phyloP scores from a whole-genome alignment of 805 yeast species.

The Kazachstania psychrophila region DNA sequence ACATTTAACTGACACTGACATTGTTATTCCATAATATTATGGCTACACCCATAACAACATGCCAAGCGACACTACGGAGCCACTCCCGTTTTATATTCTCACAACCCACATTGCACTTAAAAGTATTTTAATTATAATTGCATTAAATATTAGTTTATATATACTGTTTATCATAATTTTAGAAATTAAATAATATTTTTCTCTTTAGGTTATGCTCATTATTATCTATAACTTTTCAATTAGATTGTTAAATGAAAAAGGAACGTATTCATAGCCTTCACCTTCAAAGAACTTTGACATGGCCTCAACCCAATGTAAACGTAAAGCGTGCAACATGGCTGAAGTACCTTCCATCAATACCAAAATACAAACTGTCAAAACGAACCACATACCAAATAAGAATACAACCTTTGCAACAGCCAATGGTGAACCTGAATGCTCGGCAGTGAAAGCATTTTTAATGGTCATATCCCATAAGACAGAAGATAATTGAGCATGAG shows the following conservation, averaged over 20 bases:
- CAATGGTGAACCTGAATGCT: slow-evolving; percentile 38
- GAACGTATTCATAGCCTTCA: slow-evolving; percentile 84
- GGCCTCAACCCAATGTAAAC: slow-evolving; percentile 98
- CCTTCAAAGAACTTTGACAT: slow-evolving; percentile 98
- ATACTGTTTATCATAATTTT: too few relatives aligned
- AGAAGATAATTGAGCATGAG: slow-evolving; percentile 92
- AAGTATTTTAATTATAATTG: too few relatives aligned
- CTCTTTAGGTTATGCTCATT: too few relatives aligned
- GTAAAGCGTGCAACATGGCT: slow-evolving; percentile 96
- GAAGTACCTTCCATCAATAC: slow-evolving; percentile 98
- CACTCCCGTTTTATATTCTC: not conserved
- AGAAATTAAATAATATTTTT: too few relatives aligned
- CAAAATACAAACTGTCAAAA: slow-evolving; percentile 78
- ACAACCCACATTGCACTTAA: too few relatives aligned
- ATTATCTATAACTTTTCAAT: too few relatives aligned
- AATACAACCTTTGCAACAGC: slow-evolving; percentile 71
- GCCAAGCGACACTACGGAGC: too few relatives aligned
- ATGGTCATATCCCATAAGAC: slow-evolving; percentile 96
- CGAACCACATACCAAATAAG: slow-evolving; percentile 92
- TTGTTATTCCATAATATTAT: not conserved
- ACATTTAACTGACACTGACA: slow-evolving; percentile 21
- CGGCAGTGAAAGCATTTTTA: slow-evolving; percentile 56
- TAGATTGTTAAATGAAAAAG: slow-evolving; percentile 55
- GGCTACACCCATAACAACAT: not conserved
- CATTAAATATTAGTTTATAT: too few relatives aligned